Conservation (phyloP, 2,329 filamentous ascomycete genomes). For the Cladosporium sphaerospermum region DNA sequence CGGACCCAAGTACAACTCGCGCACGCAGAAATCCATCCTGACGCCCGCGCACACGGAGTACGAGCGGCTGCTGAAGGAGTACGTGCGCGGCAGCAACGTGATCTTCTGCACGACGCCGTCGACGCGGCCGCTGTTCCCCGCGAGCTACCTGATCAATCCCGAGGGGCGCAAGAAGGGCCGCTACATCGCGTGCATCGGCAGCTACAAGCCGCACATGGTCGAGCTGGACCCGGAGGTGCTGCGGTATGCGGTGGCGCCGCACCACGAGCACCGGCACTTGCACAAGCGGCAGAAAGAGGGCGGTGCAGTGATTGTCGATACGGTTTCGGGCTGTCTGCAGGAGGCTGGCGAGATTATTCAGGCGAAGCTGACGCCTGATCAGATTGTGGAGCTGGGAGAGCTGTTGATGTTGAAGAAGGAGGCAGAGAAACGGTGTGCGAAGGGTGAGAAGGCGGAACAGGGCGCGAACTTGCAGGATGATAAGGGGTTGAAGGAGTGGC, state of each 20-base stretch:
- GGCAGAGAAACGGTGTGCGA: conserved; percentile 34
- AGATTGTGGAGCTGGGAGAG: conserved; percentile 84
- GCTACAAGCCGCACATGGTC: conserved; percentile 66
- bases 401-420: conserved; percentile 59
- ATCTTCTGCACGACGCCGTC: conserved; percentile 88
- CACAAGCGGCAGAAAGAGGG: conserved; percentile 58
- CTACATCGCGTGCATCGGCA: conserved; percentile 67
- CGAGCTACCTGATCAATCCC: conserved; percentile 62
- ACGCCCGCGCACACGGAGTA: conserved; percentile 68
- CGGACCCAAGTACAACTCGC: conserved; percentile 31
- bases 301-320: conserved; percentile 58
- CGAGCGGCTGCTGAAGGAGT: conserved; percentile 59
- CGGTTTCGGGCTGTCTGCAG: conserved; percentile 68
- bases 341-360: conserved; percentile 85
- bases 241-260: conserved; percentile 52
- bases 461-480: conserved; percentile 31
- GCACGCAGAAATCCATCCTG: conserved; percentile 58
- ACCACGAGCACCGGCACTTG: conserved; percentile 51
- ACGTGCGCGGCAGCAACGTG: conserved; percentile 66
- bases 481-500: conserved; percentile 47
- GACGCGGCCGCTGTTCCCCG: conserved; percentile 67
- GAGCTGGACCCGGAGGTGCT: conserved; percentile 77
- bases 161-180: conserved; percentile 65
- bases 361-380: conserved; percentile 63
- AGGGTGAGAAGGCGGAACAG: conserved; percentile 19